phyloP scores from a whole-genome alignment of 805 yeast genomes.

The Alloascoidea hylecoeti region DNA sequence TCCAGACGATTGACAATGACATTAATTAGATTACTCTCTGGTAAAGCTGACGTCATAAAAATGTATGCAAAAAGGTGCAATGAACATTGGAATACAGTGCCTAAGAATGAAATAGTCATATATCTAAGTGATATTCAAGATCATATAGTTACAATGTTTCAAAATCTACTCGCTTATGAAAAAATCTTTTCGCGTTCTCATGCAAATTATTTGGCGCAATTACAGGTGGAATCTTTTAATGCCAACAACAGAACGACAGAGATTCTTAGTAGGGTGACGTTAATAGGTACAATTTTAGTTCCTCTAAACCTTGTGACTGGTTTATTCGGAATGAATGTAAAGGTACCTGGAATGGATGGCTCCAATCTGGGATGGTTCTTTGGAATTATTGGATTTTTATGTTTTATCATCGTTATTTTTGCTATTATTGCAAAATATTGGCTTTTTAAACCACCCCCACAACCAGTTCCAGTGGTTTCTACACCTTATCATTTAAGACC shows the following conservation, averaged over 20 bases:
- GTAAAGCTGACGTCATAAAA: constrained; percentile 91
- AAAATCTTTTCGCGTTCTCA: constrained; percentile 88
- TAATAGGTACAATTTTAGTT: constrained; percentile 79
- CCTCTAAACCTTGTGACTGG: constrained; percentile 89
- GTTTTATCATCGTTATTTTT: constrained; percentile 24
- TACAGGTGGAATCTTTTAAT: constrained; percentile 85
- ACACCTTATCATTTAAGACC: too few relatives aligned
- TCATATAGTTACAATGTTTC: constrained; percentile 93
- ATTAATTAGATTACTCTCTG: constrained; percentile 73
- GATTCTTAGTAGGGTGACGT: constrained; percentile 77
- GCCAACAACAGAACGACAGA: constrained; percentile 77
- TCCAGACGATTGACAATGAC: constrained; percentile 89
- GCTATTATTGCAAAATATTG: constrained; percentile 20
- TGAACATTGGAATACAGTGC: constrained; percentile 44
- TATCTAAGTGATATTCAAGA: constrained; percentile 94
- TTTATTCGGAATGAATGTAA: constrained; percentile 91
- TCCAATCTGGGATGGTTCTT: constrained; percentile 46
- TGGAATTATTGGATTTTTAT: constrained; percentile 44
- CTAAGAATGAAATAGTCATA: constrained; percentile 83
- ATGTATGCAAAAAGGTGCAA: constrained; percentile 94
- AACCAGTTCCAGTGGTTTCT: too few relatives aligned
- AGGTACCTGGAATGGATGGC: constrained; percentile 56
- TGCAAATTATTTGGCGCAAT: constrained; percentile 82
- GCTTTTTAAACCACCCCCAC: too few relatives aligned
- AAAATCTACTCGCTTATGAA: constrained; percentile 78